Evolutionary conservation across 2,329 filamentous ascomycete species (phyloP).

Genomic region (Aphanocladium album): DNA sequence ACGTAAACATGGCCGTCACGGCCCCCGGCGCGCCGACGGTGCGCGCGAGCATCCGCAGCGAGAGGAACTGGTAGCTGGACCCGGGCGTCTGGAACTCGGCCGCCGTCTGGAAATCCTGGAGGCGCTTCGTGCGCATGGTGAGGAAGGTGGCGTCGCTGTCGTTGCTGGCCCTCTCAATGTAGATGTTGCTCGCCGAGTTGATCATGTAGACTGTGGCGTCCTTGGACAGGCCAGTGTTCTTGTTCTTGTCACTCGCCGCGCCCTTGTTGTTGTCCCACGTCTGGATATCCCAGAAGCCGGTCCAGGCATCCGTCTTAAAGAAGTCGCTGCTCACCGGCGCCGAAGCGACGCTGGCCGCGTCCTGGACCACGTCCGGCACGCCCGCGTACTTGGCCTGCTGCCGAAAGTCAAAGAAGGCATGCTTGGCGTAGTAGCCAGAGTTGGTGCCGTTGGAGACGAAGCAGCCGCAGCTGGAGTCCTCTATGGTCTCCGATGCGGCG

Average conservation of each 20-base stretch:
- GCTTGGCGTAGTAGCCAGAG: conserved; percentile 38
- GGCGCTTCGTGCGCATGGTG: conserved; percentile 42
- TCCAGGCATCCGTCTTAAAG: conserved; percentile 33
- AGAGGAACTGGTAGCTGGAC: conserved; percentile 25
- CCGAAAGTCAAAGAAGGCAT: conserved; percentile 48
- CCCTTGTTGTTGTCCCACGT: conserved; percentile 26
- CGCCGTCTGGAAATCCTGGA: conserved; percentile 40
- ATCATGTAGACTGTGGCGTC: conserved; percentile 31
- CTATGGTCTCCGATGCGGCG: not conserved
- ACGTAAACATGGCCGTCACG: conserved; percentile 50
- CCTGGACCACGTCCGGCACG: conserved; percentile 28
- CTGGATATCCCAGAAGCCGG: conserved; percentile 14
- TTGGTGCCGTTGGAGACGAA: conserved; percentile 43
- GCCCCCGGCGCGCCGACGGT: conserved; percentile 44
- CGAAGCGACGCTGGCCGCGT: conserved; percentile 22
- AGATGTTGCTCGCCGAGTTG: conserved; percentile 41
- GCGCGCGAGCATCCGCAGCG: conserved; percentile 46
- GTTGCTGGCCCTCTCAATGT: conserved; percentile 37
- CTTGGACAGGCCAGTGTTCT: conserved; percentile 19
- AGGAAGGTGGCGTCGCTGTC: conserved; percentile 36
- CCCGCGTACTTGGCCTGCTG: conserved; percentile 33
- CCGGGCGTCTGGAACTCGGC: conserved; percentile 41
- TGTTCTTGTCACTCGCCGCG: not conserved
- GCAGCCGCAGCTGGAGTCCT: conserved; percentile 39
- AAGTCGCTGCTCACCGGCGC: conserved; percentile 33